Base-by-base conservation (phyloP, 2,329 filamentous ascomycete genomes). In the Fusarium paranaense region DNA sequence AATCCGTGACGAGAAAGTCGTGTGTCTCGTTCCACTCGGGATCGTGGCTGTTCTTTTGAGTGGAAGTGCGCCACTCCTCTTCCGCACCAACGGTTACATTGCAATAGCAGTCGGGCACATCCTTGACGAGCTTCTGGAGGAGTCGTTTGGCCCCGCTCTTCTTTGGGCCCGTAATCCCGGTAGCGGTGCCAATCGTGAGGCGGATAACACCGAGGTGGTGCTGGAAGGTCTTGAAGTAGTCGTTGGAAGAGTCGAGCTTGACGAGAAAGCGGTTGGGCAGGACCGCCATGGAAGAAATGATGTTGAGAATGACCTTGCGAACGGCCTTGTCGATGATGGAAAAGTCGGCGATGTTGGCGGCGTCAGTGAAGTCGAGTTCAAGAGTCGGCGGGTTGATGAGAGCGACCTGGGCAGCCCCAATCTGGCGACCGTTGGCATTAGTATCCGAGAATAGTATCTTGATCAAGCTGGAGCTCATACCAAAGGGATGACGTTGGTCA, bases 211-310 rank as follows among this genome's bases (percentile, higher is more conserved):
- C 76, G 22, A 70, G 66, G 45, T 78, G 76, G 3, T 72, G 76
- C 1, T 78, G 76, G 50, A 70, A 78, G 22, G 76, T 78, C 60
- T 78, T 78, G 73, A 78, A 78, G 54, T 78, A 78, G n/a, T 78
- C 76, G 60, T 78, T 78, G 59, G 72, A 67, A 25, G 68, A 58
- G 68, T 78, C 75, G 18, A 78, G 71, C 13, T 78, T 78, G 62
- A 78, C 64, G 30, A 76, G 73, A 60, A 78, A 78, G 64, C 76
- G 76, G 64, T 78, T 78, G 54, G 76, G 76, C 1, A 78, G 71
- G 40, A 78, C 76, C 5, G 76, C 76, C 71, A 78, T 78, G 4
- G 75, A 76, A 13, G 73, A 62, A 10, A 78, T 78, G n/a, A 78
- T 68, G 10, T 62, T 69, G 32, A 76, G 62, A 8, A 78, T 78